Percentiles rank a stretch among this genome's conserved stretches.
Evolutionary conservation across 2,329 filamentous ascomycete genomes (phyloP).

Genomic region (Trichoderma asperellum): DNA sequence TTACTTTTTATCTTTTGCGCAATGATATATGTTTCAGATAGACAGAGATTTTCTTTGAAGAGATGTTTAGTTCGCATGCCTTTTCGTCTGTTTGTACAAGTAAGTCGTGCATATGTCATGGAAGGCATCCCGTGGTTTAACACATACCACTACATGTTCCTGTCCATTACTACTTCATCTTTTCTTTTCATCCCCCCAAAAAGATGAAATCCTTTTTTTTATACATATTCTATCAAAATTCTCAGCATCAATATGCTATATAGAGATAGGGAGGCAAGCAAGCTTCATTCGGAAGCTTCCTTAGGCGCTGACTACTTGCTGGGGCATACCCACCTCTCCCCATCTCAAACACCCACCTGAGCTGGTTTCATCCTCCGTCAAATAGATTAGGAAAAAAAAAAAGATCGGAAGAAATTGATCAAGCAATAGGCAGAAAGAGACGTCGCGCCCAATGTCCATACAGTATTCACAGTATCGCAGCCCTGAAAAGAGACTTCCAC

Average conservation of each 20-base stretch:
- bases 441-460: neutral
- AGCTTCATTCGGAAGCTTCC: neutral
- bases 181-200: neutral
- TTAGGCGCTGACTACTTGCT: neutral
- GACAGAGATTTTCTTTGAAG: neutral
- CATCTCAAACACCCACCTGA: neutral
- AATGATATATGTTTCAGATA: neutral
- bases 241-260: neutral
- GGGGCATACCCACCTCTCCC: neutral
- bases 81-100: neutral
- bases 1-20: neutral
- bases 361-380: neutral
- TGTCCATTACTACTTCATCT: neutral
- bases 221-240: neutral
- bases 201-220: neutral
- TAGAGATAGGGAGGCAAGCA: neutral
- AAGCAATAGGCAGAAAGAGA: neutral
- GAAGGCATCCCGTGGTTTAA: neutral
- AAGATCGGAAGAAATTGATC: neutral
- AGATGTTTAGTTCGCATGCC: neutral
- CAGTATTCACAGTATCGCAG: conserved; percentile 15
- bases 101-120: neutral
- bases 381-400: neutral
- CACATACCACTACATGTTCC: neutral
- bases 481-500: conserved; percentile 3